phyloP scores from a whole-genome alignment of 306 rosid species.

The Casuarina cunninghamiana region DNA sequence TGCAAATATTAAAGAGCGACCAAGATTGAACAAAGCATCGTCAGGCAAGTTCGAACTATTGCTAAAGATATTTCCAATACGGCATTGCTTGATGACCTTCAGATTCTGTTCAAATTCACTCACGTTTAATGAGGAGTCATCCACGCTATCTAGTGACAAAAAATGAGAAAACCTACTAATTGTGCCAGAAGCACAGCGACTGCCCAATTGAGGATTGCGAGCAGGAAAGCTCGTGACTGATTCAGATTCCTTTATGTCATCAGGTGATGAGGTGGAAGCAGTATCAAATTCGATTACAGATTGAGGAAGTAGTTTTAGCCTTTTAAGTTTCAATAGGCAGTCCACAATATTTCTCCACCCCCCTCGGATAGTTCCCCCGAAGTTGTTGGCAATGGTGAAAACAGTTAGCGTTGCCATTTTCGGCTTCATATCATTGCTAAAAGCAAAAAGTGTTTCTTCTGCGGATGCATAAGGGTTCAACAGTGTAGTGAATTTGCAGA shows the following conservation, averaged over 20 bases:
- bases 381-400: constrained; percentile 74
- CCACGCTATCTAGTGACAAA: constrained; percentile 55
- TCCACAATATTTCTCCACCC: constrained; percentile 93
- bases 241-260: constrained; percentile 39
- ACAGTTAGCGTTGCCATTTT: constrained; percentile 84
- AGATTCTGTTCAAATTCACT: constrained; percentile 81
- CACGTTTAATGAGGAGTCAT: constrained; percentile 60
- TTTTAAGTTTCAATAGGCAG: constrained; percentile 84
- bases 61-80: constrained; percentile 67
- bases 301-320: constrained; percentile 71
- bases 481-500: constrained; percentile 82
- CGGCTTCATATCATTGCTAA: constrained; percentile 83
- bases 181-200: constrained; percentile 45
- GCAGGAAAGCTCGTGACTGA: constrained; percentile 47
- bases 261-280: constrained; percentile 26
- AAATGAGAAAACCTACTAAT: constrained; percentile 49
- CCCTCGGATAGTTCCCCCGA: constrained; percentile 67
- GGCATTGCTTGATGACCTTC: constrained; percentile 75
- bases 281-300: constrained; percentile 62
- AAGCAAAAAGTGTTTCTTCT: constrained; percentile 81
- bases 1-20: constrained; percentile 70
- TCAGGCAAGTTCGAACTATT: constrained; percentile 61
- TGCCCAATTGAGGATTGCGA: constrained; percentile 42
- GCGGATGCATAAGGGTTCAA: constrained; percentile 89
- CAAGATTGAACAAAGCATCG: constrained; percentile 66